Evolutionary conservation across 108 stramenopile species (phyloP).

Genomic region (Nitzschia sp.): DNA sequence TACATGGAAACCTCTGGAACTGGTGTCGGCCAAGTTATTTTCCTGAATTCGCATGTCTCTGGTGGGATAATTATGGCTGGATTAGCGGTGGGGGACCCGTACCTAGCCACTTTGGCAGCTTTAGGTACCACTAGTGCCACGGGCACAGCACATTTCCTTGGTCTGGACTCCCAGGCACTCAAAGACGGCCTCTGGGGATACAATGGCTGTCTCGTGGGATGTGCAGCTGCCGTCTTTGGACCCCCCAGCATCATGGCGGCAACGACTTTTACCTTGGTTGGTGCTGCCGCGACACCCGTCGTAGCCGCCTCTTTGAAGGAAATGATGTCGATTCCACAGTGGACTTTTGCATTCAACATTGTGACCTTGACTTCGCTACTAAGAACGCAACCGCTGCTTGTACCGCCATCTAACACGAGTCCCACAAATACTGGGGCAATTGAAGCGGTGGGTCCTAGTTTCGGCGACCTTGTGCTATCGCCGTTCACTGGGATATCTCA

Average conservation of each 20-base stretch:
- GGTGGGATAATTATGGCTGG: constrained; percentile 55
- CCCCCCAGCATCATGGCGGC: constrained; percentile 31
- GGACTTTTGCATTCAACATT: constrained; percentile 81
- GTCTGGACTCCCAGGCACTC: constrained; percentile 40
- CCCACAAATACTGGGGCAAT: constrained; percentile 3
- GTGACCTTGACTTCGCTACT: constrained; percentile 64
- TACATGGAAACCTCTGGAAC: constrained; percentile 34
- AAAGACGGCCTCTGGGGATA: constrained; percentile 68
- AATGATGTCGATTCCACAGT: constrained; percentile 59
- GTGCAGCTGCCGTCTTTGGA: constrained; percentile 76
- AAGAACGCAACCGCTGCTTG: constrained; percentile 48
- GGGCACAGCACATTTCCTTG: constrained; percentile 35
- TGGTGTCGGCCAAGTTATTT: constrained; percentile 79
- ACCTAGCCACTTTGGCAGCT: constrained; percentile 51
- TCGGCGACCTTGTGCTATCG: constrained; percentile 25
- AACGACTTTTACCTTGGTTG: constrained; percentile 47
- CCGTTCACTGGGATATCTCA: constrained; percentile 78
- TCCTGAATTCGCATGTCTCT: constrained; percentile 57
- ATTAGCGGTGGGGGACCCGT: constrained; percentile 71
- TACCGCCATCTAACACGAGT: background rate
- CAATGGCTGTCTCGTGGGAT: constrained; percentile 85
- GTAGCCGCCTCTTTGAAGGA: constrained; percentile 59
- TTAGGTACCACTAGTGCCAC: constrained; percentile 60
- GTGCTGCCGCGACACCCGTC: constrained; percentile 58
- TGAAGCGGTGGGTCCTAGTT: constrained; percentile 1